phyloP scores from a whole-genome alignment of 2,329 filamentous ascomycete species.

The Alternaria sp. region DNA sequence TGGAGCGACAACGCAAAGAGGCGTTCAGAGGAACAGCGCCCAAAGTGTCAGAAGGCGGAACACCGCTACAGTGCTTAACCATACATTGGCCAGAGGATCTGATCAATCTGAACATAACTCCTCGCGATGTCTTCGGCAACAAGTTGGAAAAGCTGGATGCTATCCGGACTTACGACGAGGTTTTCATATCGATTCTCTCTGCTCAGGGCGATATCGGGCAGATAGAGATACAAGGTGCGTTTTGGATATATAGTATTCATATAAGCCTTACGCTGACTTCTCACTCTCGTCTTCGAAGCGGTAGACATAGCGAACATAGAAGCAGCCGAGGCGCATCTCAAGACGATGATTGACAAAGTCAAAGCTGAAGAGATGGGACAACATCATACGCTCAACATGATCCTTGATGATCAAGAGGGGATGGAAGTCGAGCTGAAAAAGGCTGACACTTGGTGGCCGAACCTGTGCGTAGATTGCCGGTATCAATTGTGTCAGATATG shows the following conservation, averaged over 20 bases:
- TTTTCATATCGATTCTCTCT: conserved; percentile 35
- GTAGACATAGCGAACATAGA: conserved; percentile 22
- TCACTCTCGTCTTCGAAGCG: conserved; percentile 3
- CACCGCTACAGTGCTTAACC: conserved; percentile 5
- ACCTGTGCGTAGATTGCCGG: background rate
- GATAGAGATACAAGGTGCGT: conserved; percentile 29
- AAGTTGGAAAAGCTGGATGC: conserved; percentile 39
- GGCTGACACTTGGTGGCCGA: conserved; percentile 41
- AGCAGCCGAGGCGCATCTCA: conserved; percentile 31
- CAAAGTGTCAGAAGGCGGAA: conserved; percentile 12
- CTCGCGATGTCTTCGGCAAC: conserved; percentile 38
- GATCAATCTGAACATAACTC: conserved; percentile 18
- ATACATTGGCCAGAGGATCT: conserved; percentile 37
- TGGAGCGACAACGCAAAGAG: conserved; percentile 28
- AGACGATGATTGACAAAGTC: conserved; percentile 32
- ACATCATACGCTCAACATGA: conserved; percentile 25
- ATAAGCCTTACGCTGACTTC: background rate
- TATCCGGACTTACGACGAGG: conserved; percentile 37
- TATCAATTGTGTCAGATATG: background rate
- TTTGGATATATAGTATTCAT: background rate
- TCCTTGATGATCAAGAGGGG: conserved; percentile 40
- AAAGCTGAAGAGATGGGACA: conserved; percentile 18
- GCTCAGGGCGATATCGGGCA: conserved; percentile 12
- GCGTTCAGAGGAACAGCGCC: conserved; percentile 31
- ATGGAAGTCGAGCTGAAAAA: conserved; percentile 26